These are phyloP conservation scores for Calonectria pseudoturangicola DNA, from an alignment of 2,329 filamentous ascomycete species.

Conservation along the genomic window DNA sequence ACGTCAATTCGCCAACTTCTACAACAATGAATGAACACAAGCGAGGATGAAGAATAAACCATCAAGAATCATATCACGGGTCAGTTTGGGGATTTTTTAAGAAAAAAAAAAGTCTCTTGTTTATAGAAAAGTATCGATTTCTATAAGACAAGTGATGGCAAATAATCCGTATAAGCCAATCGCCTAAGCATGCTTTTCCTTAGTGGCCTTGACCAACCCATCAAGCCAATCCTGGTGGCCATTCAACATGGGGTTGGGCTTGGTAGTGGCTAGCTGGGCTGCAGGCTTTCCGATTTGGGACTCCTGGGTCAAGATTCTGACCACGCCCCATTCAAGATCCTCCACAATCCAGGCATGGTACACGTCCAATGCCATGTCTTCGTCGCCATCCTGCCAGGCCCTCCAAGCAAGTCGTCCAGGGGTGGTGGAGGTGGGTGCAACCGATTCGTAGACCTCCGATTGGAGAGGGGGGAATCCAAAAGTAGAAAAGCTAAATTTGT, in stretches of 20 bases:
- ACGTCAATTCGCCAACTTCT: too few species aligned
- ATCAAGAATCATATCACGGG: too few species aligned
- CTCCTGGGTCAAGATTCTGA: slow-evolving; percentile 56
- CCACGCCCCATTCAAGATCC: slow-evolving; percentile 52
- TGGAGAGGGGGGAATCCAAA: slow-evolving; percentile 54
- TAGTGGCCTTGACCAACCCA: slow-evolving; percentile 46
- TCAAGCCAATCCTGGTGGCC: slow-evolving; percentile 57
- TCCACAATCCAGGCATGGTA: slow-evolving; percentile 57
- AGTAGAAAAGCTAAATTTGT: slow-evolving; percentile 55
- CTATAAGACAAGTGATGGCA: too few species aligned
- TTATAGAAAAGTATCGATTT: neutral
- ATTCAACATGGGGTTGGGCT: slow-evolving; percentile 54
- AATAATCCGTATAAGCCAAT: neutral
- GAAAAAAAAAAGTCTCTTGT: too few species aligned
- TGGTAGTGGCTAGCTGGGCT: slow-evolving; percentile 44
- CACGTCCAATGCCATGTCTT: slow-evolving; percentile 46
- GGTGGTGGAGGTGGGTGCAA: slow-evolving; percentile 39
- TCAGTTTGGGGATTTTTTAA: too few species aligned
- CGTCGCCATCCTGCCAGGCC: slow-evolving; percentile 45
- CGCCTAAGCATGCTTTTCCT: slow-evolving; percentile 16
- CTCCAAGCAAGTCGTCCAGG: slow-evolving; percentile 54
- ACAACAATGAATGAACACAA: too few species aligned
- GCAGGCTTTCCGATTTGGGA: slow-evolving; percentile 55
- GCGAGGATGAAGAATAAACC: too few species aligned
- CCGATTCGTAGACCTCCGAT: slow-evolving; percentile 51